Evolutionary conservation across 1,284 basidiomycete genomes (phyloP), one percentile per base, ranked within the genome.

Genomic region (Ustilago loliicola): DNA sequence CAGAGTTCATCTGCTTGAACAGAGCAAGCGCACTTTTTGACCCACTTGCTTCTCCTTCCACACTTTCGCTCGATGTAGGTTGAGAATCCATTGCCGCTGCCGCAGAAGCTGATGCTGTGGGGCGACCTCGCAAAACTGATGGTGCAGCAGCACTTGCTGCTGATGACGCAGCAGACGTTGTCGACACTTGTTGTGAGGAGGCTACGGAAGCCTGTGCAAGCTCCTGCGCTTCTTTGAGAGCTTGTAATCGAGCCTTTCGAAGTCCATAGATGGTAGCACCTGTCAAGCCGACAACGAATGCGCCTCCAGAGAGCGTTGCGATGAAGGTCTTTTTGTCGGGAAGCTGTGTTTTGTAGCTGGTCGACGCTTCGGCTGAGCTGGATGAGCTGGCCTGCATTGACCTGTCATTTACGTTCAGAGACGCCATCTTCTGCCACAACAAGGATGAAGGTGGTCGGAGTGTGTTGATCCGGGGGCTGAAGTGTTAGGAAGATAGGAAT

Each of bases 311-410:
- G 11, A 78, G 71, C 3, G 71, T 78, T 23, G 76, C 71, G 21
- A 78, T 78, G 45, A 78, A 78, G 23, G 71, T 73, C 71, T 67
- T 73, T 40, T 70, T 73, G 59, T 78, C 76, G 3, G 76, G 76
- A 29, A 77, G 65, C 19, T 61, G 50, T 9, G 27, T 29, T 8
- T 58, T 67, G 65, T 68, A 73, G 65, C 71, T 73, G 25, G 65
- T 73, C 11, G 65, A 66, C 11, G 67, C 65, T 38, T 66, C 67
- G 13, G 48, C 2, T 3, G 48, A 19, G 23, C 19, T 47, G 9
- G 23, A 21, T 3, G 40, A 17, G 25, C 34, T 17, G 10, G 30
- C 3, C 29, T 3, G 7, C 17, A 53, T 19, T 21, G 36, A 32
- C 5, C 19, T 25, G 17, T 19, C 34, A 3, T 23, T 47, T 23